A percentile compares a stretch with the other conserved stretches of the same genome.
Evolutionary conservation across 495 filamentous ascomycete species (phyloP).

Genomic region (Beverwykella pulmonaria): DNA sequence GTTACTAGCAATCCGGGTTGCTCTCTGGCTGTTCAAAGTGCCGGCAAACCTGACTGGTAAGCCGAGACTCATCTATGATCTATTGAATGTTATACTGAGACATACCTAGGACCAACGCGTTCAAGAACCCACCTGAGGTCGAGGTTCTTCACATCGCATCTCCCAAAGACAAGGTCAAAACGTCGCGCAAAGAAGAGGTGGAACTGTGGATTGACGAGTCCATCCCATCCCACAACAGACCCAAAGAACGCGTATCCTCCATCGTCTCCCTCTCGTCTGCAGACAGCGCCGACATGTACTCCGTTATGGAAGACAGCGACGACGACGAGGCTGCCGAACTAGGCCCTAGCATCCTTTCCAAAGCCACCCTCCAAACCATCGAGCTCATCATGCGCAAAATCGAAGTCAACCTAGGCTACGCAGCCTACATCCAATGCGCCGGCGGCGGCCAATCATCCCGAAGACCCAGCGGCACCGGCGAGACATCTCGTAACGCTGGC

Average conservation of each 20-base stretch:
- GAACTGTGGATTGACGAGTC: constrained; percentile 18
- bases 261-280: constrained; percentile 23
- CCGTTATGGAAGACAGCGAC: constrained; percentile 22
- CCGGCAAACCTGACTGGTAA: constrained; percentile 1
- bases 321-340: constrained; percentile 4
- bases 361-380: constrained; percentile 22
- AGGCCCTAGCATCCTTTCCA: constrained; percentile 6
- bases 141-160: not conserved
- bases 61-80: not conserved
- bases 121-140: not conserved
- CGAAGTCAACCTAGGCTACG: constrained; percentile 28
- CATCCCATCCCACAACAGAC: constrained; percentile 10
- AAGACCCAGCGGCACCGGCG: not conserved
- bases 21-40: not conserved
- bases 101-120: constrained; percentile 2
- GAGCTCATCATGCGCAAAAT: constrained; percentile 30
- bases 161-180: not conserved
- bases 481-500: constrained; percentile 1
- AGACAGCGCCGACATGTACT: constrained; percentile 15
- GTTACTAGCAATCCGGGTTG: not conserved
- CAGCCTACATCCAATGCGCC: constrained; percentile 24
- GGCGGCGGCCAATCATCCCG: constrained; percentile 14
- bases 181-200: constrained; percentile 6
- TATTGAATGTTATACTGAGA: not conserved
- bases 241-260: constrained; percentile 23